These are phyloP conservation scores for Lanmaoa pseudosensibilis DNA, from an alignment of 768 basidiomycete species.

Conservation along the genomic window DNA sequence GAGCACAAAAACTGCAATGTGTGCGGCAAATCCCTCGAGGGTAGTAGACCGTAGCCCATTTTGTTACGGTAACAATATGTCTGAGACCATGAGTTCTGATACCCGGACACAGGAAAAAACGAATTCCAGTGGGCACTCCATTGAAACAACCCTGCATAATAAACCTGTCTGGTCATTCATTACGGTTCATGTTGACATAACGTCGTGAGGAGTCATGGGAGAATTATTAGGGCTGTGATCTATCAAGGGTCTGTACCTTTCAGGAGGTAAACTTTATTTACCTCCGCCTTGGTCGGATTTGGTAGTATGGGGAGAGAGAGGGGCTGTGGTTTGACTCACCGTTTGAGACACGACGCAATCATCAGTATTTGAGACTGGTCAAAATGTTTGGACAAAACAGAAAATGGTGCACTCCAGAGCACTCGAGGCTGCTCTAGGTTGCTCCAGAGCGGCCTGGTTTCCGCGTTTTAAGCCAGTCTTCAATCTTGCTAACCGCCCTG, in stretches of 20 bases:
- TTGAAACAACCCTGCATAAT: background rate
- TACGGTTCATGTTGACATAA: background rate
- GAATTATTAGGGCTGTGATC: background rate
- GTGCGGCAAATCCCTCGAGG: too few relatives aligned
- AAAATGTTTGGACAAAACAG: too few relatives aligned
- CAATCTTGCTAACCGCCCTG: too few relatives aligned
- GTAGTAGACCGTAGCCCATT: too few relatives aligned
- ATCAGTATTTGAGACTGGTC: too few relatives aligned
- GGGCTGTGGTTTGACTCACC: too few relatives aligned
- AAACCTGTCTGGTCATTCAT: background rate
- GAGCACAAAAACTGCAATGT: background rate
- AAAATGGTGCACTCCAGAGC: too few relatives aligned
- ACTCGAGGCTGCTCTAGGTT: too few relatives aligned
- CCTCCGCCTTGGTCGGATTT: background rate
- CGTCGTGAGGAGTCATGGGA: background rate
- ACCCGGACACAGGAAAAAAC: background rate
- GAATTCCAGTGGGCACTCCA: background rate
- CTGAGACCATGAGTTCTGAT: too few relatives aligned
- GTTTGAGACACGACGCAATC: too few relatives aligned
- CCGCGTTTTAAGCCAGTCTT: too few relatives aligned
- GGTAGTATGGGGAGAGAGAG: background rate
- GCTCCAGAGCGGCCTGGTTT: too few relatives aligned
- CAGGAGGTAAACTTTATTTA: background rate
- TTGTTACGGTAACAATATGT: background rate
- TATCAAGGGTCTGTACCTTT: background rate